These are phyloP conservation scores for Venturia oleaginea DNA, from an alignment of 2,329 filamentous ascomycete species.

Conservation along the genomic window DNA sequence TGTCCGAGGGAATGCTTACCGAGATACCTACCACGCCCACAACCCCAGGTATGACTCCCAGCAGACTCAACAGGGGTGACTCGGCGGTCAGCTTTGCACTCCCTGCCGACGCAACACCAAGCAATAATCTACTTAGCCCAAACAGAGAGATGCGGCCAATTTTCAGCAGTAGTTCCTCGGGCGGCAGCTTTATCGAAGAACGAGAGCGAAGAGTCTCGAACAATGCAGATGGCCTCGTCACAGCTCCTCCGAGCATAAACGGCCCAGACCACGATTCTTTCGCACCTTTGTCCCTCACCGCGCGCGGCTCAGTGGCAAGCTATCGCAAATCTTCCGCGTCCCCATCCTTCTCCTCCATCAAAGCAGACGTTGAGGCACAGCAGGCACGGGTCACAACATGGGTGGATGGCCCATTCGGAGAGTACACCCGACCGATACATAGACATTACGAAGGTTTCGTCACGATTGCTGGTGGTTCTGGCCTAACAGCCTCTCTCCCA, in stretches of 20 bases:
- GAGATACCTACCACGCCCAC: not conserved
- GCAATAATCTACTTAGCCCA: not conserved
- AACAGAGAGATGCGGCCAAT: not conserved
- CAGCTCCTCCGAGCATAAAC: not conserved
- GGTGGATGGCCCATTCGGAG: slow-evolving; percentile 12
- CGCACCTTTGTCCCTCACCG: not conserved
- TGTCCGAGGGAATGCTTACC: not conserved
- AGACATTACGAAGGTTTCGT: slow-evolving; percentile 10
- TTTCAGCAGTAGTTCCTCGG: not conserved
- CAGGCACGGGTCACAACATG: slow-evolving; percentile 14
- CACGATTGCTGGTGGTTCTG: slow-evolving; percentile 5
- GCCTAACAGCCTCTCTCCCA: slow-evolving; percentile 14
- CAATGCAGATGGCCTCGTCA: not conserved
- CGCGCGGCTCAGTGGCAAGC: not conserved
- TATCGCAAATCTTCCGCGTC: not conserved
- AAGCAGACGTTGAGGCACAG: slow-evolving; percentile 9
- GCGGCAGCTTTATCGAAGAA: not conserved
- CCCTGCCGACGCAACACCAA: not conserved
- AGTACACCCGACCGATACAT: not conserved
- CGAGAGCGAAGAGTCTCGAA: not conserved
- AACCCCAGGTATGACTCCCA: not conserved
- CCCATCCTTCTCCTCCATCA: slow-evolving; percentile 4
- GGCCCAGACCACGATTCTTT: not conserved
- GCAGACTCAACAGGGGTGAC: not conserved
- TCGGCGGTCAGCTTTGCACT: not conserved